Conservation (phyloP, 1,139 yeast species). For the Yamadazyma friedrichii region DNA sequence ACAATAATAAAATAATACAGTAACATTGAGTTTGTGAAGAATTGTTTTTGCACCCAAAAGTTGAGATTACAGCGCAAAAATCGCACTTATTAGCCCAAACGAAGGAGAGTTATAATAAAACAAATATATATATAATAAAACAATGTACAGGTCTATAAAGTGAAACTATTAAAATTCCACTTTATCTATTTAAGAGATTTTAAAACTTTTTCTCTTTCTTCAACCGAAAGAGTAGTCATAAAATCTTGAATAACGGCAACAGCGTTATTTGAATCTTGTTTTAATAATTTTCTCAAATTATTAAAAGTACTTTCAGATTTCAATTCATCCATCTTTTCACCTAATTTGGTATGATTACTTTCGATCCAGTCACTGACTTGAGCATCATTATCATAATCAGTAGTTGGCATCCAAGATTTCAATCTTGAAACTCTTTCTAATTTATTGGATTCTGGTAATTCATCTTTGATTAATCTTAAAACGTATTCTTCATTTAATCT, state of each 20-base stretch:
- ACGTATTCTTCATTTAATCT: conserved; percentile 91
- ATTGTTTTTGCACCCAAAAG: conserved; percentile 4
- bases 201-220: conserved; percentile 56
- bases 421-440: conserved; percentile 84
- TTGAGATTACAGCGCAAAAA: neutral
- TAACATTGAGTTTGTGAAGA: neutral
- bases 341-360: conserved; percentile 65
- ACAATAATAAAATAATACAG: neutral
- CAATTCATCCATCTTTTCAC: conserved; percentile 60
- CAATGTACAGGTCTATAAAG: neutral
- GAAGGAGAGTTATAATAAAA: neutral
- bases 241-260: conserved; percentile 62
- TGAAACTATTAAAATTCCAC: neutral
- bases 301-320: conserved; percentile 64
- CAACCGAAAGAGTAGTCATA: conserved; percentile 54
- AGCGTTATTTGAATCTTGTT: conserved; percentile 54
- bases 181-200: conserved; percentile 20
- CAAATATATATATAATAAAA: neutral
- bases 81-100: neutral
- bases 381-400: conserved; percentile 70
- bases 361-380: conserved; percentile 87
- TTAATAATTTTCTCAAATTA: conserved; percentile 58
- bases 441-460: conserved; percentile 60
- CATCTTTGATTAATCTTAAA: conserved; percentile 69
- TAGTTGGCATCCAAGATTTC: conserved; percentile 82